Conservation (phyloP, 2,329 filamentous ascomycete genomes). For the Didymella exigua region DNA sequence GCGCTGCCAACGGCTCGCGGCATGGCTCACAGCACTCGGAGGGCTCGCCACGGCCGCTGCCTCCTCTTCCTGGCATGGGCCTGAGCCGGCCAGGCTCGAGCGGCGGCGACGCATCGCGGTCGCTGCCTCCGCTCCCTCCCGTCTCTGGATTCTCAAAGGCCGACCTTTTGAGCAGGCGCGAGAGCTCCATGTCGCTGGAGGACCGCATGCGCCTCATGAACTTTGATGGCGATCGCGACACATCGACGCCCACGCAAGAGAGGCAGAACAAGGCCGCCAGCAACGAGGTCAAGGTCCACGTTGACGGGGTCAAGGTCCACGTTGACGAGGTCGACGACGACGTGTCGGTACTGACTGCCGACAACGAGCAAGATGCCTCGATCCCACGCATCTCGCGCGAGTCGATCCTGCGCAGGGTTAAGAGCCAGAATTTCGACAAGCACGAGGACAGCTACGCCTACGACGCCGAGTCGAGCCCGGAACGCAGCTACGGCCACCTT, state of each 20-base stretch:
- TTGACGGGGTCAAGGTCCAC: constrained; percentile 35
- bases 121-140: constrained; percentile 72
- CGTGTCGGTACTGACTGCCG: constrained; percentile 15
- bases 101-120: constrained; percentile 68
- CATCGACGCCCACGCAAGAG: constrained; percentile 46
- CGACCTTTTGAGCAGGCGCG: constrained; percentile 77
- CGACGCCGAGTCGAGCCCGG: constrained; percentile 59
- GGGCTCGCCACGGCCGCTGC: constrained; percentile 81
- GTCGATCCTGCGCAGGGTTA: constrained; percentile 87
- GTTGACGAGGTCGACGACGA: constrained; percentile 43
- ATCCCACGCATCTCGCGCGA: constrained; percentile 87
- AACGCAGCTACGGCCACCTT: constrained; percentile 60
- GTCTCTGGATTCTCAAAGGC: constrained; percentile 72
- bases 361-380: constrained; percentile 59
- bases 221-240: constrained; percentile 63
- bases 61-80: constrained; percentile 75
- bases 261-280: constrained; percentile 37
- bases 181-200: constrained; percentile 78
- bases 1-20: constrained; percentile 55
- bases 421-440: constrained; percentile 63
- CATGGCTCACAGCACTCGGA: constrained; percentile 79
- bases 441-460: constrained; percentile 51
- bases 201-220: constrained; percentile 89
- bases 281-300: constrained; percentile 35
- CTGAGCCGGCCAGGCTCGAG: constrained; percentile 61